Percentiles rank a stretch among this genome's conserved stretches.
These are phyloP conservation scores for Fistulina hepatica DNA, from an alignment of 1,284 basidiomycete species.

Conservation along the genomic window DNA sequence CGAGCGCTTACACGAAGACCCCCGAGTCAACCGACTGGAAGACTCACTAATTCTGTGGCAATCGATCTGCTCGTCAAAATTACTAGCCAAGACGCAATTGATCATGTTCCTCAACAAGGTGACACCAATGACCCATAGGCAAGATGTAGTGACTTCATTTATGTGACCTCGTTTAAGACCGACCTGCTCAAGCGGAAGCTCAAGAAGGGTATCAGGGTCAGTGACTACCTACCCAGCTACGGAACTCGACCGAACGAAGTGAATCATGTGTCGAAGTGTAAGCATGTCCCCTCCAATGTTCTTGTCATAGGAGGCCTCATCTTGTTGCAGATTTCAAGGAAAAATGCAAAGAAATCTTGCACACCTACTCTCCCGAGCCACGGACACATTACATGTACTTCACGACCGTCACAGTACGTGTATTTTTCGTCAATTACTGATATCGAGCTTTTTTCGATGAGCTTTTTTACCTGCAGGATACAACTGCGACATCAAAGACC, in stretches of 20 bases:
- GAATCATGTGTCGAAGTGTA: slow-evolving; percentile 36
- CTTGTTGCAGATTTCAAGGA: slow-evolving; percentile 31
- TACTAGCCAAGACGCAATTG: slow-evolving; percentile 43
- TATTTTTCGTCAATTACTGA: neutral
- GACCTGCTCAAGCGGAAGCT: slow-evolving; percentile 51
- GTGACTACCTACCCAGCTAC: slow-evolving; percentile 43
- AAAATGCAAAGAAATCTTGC: slow-evolving; percentile 38
- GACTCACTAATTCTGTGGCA: slow-evolving; percentile 52
- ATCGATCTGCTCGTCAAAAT: slow-evolving; percentile 41
- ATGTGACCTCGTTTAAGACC: neutral
- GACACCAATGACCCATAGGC: slow-evolving; percentile 15
- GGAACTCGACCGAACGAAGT: slow-evolving; percentile 47
- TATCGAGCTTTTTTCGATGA: slow-evolving; percentile 1
- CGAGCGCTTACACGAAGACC: slow-evolving; percentile 49
- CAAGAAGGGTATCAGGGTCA: slow-evolving; percentile 40
- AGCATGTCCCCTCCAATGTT: slow-evolving; percentile 12
- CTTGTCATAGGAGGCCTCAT: neutral
- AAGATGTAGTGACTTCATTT: slow-evolving; percentile 20
- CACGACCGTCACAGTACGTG: slow-evolving; percentile 36
- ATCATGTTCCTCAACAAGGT: slow-evolving; percentile 39
- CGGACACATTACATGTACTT: slow-evolving; percentile 35
- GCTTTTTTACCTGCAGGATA: slow-evolving; percentile 25
- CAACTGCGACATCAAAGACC: slow-evolving; percentile 34
- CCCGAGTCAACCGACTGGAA: slow-evolving; percentile 45
- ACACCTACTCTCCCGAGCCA: slow-evolving; percentile 28